Percentiles rank a stretch among this genome's conserved stretches.
These are phyloP conservation scores for Globisporangium apiculatum DNA, from an alignment of 352 stramenopile genomes.

Conservation along the genomic window DNA sequence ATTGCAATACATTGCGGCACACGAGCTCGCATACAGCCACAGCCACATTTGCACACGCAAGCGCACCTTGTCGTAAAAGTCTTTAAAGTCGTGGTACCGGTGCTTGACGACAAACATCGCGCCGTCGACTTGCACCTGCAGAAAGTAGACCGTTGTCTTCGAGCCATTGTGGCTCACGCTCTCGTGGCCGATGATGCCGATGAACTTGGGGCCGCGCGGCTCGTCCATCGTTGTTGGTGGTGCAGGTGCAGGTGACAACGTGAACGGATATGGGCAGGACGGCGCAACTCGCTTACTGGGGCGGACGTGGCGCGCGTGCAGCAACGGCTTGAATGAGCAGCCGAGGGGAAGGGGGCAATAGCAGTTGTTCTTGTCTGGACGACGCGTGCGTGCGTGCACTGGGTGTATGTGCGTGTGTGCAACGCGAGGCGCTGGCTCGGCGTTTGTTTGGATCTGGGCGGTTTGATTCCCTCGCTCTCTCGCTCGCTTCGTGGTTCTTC, in stretches of 20 bases:
- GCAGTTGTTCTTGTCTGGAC: neutral
- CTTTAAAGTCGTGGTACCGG: constrained; percentile 86
- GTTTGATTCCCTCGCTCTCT: neutral
- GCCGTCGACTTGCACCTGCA: constrained; percentile 71
- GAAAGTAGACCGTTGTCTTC: constrained; percentile 84
- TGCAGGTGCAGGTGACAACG: neutral
- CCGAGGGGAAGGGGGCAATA: no score
- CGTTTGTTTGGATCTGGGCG: neutral
- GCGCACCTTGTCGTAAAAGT: constrained; percentile 78
- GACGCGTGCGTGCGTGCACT: neutral
- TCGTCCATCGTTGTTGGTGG: constrained; percentile 28
- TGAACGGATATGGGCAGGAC: no score
- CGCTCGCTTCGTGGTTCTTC: neutral
- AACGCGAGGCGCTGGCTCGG: neutral
- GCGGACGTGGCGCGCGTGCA: no score
- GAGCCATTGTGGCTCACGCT: constrained; percentile 82
- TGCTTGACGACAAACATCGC: constrained; percentile 79
- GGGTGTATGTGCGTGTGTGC: neutral
- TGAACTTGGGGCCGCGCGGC: constrained; percentile 66
- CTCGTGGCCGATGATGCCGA: constrained; percentile 83
- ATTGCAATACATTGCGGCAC: no score
- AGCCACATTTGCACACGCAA: neutral
- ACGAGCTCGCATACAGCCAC: neutral
- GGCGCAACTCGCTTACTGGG: no score
- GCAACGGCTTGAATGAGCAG: neutral